Evolutionary conservation across 305 asterid species (phyloP), one percentile per base, ranked within the genome.

Genomic region (Vinca major): DNA sequence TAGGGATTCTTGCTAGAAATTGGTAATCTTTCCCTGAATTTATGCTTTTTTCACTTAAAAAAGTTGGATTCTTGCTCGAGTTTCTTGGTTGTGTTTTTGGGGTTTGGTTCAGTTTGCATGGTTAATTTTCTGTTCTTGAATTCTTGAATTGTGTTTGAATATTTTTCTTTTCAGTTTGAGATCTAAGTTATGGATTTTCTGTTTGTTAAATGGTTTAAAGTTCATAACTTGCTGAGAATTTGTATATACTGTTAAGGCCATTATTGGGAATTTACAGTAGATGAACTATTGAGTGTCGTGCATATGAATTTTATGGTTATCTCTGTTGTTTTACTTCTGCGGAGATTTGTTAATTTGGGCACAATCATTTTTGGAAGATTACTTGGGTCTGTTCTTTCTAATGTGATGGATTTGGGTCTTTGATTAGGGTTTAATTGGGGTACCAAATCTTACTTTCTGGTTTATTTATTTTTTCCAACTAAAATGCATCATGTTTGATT

Each of bases 361-460:
- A 69, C 67, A 33, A 16, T 41, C 39, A 48, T 60, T 69, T 3
- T 5, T 14, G 49, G 20, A 50, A 7, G 47, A 61, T 37, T 39
- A 45, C 21, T 16, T 61, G 65, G 47, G 26, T 39, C 4, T 39
- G 39, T 21, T 37, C 26, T 36, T 21, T 16, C 17, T n/a, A 57
- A 48, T 8, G 13, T 7, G 21, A 1, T 56, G 13, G 13, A 4
- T n/a, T 71, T 45, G 33, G 16, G 48, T 17, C 3, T 5, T 41
- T 47, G 14, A 61, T 16, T 61, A 14, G 48, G 55, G 68, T 2
- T 71, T 49, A 20, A 26, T n/a, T 49, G 44, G 64, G 65, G 17
- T 36, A 26, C 49, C 10, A 37, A 4, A 40, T 64, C 37, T 58
- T 33, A 8, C 21, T 2, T 52, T n/a, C 49, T 45, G 36, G 16